phyloP scores from a whole-genome alignment of 495 filamentous ascomycete genomes.

The Hypoxylon rickii region DNA sequence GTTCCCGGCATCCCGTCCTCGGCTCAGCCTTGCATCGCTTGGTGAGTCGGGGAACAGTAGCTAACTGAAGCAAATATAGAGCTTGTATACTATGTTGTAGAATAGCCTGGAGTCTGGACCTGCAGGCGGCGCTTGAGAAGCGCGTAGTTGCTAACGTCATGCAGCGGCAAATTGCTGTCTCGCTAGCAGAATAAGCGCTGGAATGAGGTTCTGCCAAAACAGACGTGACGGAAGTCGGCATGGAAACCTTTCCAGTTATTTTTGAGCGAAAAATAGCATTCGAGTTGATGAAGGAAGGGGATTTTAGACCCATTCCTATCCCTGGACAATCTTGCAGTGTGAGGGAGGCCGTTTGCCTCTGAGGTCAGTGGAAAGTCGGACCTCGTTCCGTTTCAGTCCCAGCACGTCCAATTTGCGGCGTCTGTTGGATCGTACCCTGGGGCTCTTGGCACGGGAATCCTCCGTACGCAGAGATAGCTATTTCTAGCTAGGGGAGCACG shows the following conservation, averaged over 20 bases:
- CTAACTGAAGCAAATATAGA: conserved; percentile 9
- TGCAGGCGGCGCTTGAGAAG: conserved; percentile 22
- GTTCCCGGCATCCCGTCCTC: conserved; percentile 9
- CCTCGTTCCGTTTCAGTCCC: conserved; percentile 30
- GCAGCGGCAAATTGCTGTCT: conserved; percentile 2
- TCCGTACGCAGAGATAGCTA: too few species aligned
- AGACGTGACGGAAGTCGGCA: not conserved
- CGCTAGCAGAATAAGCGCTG: conserved; percentile 7
- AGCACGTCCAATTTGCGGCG: conserved; percentile 26
- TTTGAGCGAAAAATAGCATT: conserved; percentile 3
- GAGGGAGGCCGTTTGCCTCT: not conserved
- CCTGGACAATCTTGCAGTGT: not conserved
- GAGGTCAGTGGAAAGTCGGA: conserved; percentile 32
- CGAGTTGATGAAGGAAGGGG: not conserved
- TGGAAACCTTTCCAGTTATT: not conserved
- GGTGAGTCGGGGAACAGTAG: conserved; percentile 6
- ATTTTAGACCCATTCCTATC: not conserved
- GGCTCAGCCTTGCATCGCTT: not conserved
- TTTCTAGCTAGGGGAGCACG: too few species aligned
- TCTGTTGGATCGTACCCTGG: conserved; percentile 31
- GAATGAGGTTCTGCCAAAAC: not conserved
- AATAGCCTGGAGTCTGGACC: conserved; percentile 14
- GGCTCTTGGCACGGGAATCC: conserved; percentile 33
- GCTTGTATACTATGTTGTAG: conserved; percentile 6
- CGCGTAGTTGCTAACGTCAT: not conserved